Base-by-base conservation (phyloP, 2,329 filamentous ascomycete genomes). In the Clonostachys rhizophaga region DNA sequence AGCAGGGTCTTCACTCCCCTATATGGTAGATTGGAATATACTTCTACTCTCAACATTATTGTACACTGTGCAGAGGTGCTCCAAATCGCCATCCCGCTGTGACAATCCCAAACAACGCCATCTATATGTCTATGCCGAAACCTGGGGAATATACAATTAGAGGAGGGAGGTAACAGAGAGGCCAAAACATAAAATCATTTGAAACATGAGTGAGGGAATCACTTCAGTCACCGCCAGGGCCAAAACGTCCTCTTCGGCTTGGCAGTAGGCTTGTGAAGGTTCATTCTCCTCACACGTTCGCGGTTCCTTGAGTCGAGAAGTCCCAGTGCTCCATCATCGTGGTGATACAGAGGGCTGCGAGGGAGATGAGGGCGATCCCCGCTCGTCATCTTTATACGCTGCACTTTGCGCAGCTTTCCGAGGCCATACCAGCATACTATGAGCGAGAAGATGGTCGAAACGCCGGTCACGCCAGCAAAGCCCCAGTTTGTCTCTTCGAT, bases 401-500 rank as follows among this genome's bases (percentile, higher is more conserved):
- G 90, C 24, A 96, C 87, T 62, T 87, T 87, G 54, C 89, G 83
- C 52, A 99, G 78, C 66, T 90, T 95, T 45, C 78, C 76, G 43
- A 97, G 76, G 6, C 94, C 91, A 66, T 92, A 96, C 58, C 81
- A 79, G 70, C 88, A 92, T 45, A 96, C 88, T 9, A 91, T 57
- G 47, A 85, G 78, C 13, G 89, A 89, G 64, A 91, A 84, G 48
- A 85, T 58, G 48, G 86, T 78, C 48, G 89, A 95, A 50, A 80
- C 72, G 16, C 72, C 75, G 3, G 86, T 89, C 50, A 99, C 84
- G 46, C 81, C 81, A 42, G 77, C 78, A 64, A 99, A 97, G 11
- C 92, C 94, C 66, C 89, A 80, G 66, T 89, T 81, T 2, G 88
- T 91, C 63, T 97, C 92, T 71, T 99, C 94, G 58, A 97, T 90